phyloP scores from a whole-genome alignment of 768 basidiomycete species.

The Gymnopilus dilepis region DNA sequence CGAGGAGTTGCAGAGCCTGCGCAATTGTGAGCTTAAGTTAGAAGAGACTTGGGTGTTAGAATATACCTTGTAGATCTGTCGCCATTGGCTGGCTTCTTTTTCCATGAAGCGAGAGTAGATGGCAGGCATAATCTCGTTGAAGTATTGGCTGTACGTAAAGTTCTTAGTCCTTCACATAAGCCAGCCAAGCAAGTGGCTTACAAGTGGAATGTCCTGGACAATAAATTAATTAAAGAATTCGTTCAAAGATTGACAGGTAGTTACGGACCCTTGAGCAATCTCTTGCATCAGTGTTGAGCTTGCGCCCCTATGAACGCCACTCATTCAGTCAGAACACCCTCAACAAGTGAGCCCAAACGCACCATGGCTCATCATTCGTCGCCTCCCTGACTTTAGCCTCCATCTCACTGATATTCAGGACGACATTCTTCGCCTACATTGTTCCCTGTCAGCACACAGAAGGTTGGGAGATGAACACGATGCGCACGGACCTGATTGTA shows the following conservation, averaged over 20 bases:
- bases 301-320: slow-evolving; percentile 74
- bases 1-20: slow-evolving; percentile 89
- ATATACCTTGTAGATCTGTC: slow-evolving; percentile 95
- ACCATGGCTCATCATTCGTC: slow-evolving; percentile 99
- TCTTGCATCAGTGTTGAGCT: slow-evolving; percentile 98
- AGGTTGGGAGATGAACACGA: slow-evolving; percentile 1
- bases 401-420: slow-evolving; percentile 95
- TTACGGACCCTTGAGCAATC: slow-evolving; percentile 87
- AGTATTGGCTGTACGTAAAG: slow-evolving; percentile 73
- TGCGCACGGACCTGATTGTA: slow-evolving; percentile 78
- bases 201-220: slow-evolving; percentile 93
- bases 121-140: slow-evolving; percentile 99
- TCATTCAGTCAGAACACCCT: neutral
- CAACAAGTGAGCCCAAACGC: slow-evolving; percentile 31
- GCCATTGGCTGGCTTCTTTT: slow-evolving; percentile 97
- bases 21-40: neutral
- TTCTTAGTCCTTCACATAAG: neutral
- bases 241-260: neutral
- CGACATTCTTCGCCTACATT: slow-evolving; percentile 89
- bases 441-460: slow-evolving; percentile 24
- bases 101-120: slow-evolving; percentile 97
- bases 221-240: neutral
- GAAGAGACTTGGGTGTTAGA: neutral
- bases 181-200: slow-evolving; percentile 43
- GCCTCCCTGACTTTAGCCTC: slow-evolving; percentile 97